A percentile compares a stretch with the other conserved stretches of the same genome.
Evolutionary conservation across 305 asterid species (phyloP).

Genomic region (Solanum aculeatissimum): DNA sequence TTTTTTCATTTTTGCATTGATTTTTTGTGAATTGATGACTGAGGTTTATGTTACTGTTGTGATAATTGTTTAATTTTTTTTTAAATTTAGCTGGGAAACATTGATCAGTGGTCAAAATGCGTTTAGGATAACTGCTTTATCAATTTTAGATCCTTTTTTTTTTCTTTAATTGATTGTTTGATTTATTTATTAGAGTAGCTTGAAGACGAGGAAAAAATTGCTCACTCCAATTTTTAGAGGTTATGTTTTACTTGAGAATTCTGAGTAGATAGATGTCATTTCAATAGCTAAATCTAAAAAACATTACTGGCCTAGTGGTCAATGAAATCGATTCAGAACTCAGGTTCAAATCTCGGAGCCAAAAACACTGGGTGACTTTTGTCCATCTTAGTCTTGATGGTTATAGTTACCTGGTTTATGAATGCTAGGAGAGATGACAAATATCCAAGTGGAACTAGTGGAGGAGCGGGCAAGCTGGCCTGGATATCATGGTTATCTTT

Average conservation of each 20-base stretch:
- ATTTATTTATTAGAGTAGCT: background rate
- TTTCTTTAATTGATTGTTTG: background rate
- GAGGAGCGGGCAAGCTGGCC: background rate
- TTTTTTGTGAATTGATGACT: background rate
- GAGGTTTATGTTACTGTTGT: background rate
- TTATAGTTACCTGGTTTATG: background rate
- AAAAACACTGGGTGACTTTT: background rate
- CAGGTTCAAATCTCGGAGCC: background rate
- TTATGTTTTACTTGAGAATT: background rate
- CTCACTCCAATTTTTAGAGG: background rate
- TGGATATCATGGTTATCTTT: background rate
- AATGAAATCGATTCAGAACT: background rate
- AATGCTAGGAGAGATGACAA: background rate
- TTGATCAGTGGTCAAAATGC: background rate
- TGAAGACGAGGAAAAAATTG: background rate
- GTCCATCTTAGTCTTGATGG: background rate
- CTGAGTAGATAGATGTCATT: background rate
- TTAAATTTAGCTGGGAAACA: background rate
- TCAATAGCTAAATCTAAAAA: background rate
- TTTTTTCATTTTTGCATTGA: background rate
- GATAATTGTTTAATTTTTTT: background rate
- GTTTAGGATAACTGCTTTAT: background rate
- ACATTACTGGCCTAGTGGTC: background rate
- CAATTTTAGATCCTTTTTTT: background rate
- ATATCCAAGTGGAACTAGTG: background rate